These are phyloP conservation scores for Acanthamoeba sp. DNA, from an alignment of 208 protist species.

Conservation along the genomic window DNA sequence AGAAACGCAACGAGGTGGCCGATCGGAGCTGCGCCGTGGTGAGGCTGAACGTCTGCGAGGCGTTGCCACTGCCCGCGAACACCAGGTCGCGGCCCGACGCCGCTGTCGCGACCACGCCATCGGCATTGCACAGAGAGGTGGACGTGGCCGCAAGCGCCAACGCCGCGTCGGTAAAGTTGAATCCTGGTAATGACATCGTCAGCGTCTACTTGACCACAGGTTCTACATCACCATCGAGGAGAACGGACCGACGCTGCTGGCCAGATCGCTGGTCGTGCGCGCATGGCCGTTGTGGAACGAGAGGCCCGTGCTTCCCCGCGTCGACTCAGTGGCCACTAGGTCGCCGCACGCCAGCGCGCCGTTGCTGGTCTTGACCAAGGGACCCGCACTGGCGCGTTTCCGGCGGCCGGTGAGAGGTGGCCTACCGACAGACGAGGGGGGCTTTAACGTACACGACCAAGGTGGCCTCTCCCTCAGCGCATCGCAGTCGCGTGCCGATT, in stretches of 20 bases:
- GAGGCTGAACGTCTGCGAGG: conserved; percentile 3
- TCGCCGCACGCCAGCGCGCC: not conserved
- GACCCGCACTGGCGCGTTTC: not conserved
- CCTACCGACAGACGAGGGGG: too few species aligned
- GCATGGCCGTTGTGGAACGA: not conserved
- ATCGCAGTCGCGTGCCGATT: not conserved
- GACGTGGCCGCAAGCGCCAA: not conserved
- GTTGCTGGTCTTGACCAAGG: not conserved
- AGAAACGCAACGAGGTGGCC: not conserved
- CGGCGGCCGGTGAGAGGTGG: too few species aligned
- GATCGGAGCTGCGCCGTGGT: not conserved
- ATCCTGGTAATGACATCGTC: not conserved
- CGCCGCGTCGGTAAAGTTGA: not conserved
- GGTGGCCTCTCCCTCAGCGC: not conserved
- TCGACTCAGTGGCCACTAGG: not conserved
- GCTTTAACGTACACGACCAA: conserved; percentile 13
- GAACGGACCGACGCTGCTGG: not conserved
- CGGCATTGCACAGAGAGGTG: not conserved
- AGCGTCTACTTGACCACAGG: too few species aligned
- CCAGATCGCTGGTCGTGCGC: not conserved
- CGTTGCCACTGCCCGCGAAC: not conserved
- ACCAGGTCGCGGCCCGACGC: not conserved
- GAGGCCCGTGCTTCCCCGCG: not conserved
- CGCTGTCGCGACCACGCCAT: not conserved
- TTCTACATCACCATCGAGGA: not conserved